Evolutionary conservation across 805 yeast species (phyloP), one percentile per base, ranked within the genome.

Genomic region (Starmerella sp.): DNA sequence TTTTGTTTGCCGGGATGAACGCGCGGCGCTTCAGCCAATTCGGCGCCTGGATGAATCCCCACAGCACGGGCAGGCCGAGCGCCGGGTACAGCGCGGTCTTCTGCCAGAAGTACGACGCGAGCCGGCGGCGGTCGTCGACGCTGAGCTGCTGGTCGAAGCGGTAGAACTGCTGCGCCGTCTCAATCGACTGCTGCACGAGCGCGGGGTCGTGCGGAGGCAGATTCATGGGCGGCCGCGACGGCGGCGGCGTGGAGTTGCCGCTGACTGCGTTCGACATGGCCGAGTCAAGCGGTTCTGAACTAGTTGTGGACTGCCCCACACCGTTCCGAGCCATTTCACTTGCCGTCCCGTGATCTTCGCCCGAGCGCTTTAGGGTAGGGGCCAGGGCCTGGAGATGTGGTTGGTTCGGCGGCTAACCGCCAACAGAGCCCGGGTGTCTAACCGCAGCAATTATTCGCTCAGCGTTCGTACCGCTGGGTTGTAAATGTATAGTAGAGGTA

Each of bases 121-220:
- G 55, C 22, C 30, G 32, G 30, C 54, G 48, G 31, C 66, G 59
- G 37, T 63, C 62, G 11, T 39, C 56, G 5, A 10, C 35, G 10
- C 45, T 42, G 37, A 63, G 54, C 44, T 57, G 56, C 31, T 48
- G 36, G 54, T 63, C 66, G 13, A 49, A 49, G 1, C 29, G 38
- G 38, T 62, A 63, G 52, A 63, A 63, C 43, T 58, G 13, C n/a
- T 43, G 39, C 11, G 65, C 65, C 7, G n/a, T 14, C 32, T 35
- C 48, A 10, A 56, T 41, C 11, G 54, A 48, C n/a, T 38, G 36
- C 34, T 45, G 39, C 48, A 48, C 22, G 14, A 57, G 37, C n/a
- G 52, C 32, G 2, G 58, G 60, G 42, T 57, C 48, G 32, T 57
- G 60, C 43, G 31, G 10, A 5, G 58, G 56, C 11, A 50, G 28